Evolutionary conservation across 768 basidiomycete genomes (phyloP), one percentile per base, ranked within the genome.

Genomic region (Kwoniella newhampshirensis): DNA sequence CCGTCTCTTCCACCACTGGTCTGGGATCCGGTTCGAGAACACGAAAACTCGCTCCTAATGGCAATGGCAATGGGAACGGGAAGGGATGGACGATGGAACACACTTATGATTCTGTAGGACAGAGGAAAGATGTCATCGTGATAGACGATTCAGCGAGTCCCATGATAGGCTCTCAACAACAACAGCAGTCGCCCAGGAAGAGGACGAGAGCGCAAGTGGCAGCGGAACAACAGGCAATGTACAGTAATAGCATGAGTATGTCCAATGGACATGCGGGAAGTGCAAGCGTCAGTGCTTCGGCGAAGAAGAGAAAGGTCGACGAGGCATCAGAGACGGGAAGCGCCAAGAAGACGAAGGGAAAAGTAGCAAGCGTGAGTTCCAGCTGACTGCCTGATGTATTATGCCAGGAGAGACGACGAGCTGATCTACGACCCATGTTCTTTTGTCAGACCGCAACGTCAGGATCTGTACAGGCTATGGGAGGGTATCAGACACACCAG

Each of bases 61-160:
- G 35, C 0, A 69, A 70, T 37, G 66, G 63, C n/a, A 26, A 48
- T 5, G 60, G 35, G 0, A 69, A 70, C 30, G 66, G 63, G 0
- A 73, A 70, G 40, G 71, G 71, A 35, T 73, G 68, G 68, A 70
- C 66, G 5, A 66, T 66, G 56, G 71, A 73, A 54, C 68, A 70
- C 40, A 73, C 68, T 2, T 70, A 64, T 37, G 68, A 70, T 43
- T 67, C 66, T 5, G 59, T 62, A 12, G 71, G 71, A 9, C 57
- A 64, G 39, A 57, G 57, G 48, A 70, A 70, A 41, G 71, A 73
- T 39, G 55, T 73, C 28, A 68, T 73, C 13, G 71, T 73, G 12
- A 70, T 73, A n/a, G 64, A 73, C 37, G 71, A 73, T 54, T 62
- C 59, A 1, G 41, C 61, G 12, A 65, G 51, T 18, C 68, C 71